Evolutionary conservation across 2,329 filamentous ascomycete genomes (phyloP).

Genomic region (Thelonectria rubi): DNA sequence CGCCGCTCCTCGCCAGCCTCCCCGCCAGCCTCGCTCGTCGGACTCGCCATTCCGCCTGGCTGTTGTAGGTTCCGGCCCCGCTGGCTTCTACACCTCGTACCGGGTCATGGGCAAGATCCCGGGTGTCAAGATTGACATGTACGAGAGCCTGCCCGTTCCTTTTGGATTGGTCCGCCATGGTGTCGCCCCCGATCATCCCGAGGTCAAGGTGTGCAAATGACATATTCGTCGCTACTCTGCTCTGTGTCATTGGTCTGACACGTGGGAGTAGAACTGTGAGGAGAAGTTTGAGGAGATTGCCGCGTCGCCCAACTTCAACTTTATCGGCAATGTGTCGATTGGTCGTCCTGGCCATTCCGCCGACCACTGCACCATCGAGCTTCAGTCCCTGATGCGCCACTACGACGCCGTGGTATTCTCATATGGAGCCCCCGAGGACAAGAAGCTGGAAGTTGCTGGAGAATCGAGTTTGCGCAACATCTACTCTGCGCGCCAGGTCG

Average conservation of each 20-base stretch:
- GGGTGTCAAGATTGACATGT: conserved; percentile 88
- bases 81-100: conserved; percentile 94
- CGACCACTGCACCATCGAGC: conserved; percentile 64
- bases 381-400: conserved; percentile 76
- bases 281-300: conserved; percentile 93
- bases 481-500: conserved; percentile 89
- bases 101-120: conserved; percentile 80
- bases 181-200: conserved; percentile 97
- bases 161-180: conserved; percentile 93
- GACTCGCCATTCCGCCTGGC: conserved; percentile 77
- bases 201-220: conserved; percentile 80
- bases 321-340: conserved; percentile 88
- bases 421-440: conserved; percentile 90
- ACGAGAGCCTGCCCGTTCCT: conserved; percentile 90
- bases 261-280: conserved; percentile 78
- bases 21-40: conserved; percentile 41
- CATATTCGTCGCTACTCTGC: neutral
- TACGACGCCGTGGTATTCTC: conserved; percentile 94
- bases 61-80: conserved; percentile 91
- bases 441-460: conserved; percentile 79
- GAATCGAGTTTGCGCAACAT: conserved; percentile 78
- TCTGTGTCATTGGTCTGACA: neutral
- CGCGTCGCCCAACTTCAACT: conserved; percentile 82
- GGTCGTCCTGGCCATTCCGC: conserved; percentile 61
- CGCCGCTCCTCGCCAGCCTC: conserved; percentile 1